A percentile compares a stretch with the other conserved stretches of the same genome.
Evolutionary conservation across 2,329 filamentous ascomycete genomes (phyloP).

Genomic region (Dothistroma pini): DNA sequence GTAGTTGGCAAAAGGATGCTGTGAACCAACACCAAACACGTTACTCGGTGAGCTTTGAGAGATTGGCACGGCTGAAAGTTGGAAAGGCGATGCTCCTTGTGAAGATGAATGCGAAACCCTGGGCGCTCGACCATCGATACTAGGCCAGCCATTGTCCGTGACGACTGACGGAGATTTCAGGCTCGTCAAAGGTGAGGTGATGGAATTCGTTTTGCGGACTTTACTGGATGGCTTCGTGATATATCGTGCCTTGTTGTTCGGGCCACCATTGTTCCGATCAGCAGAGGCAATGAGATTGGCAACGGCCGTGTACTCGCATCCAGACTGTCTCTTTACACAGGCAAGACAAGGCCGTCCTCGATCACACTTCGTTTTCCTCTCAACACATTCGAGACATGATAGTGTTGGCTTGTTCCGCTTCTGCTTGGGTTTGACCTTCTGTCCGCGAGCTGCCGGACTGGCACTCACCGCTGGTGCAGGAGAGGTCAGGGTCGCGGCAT

Average conservation of each 20-base stretch:
- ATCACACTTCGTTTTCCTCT: slow-evolving; percentile 79
- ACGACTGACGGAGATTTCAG: slow-evolving; percentile 23
- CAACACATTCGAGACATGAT: slow-evolving; percentile 75
- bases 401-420: slow-evolving; percentile 81
- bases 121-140: slow-evolving; percentile 24
- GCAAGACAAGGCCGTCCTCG: slow-evolving; percentile 59
- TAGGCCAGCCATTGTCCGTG: slow-evolving; percentile 30
- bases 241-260: slow-evolving; percentile 27
- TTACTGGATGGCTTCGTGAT: slow-evolving; percentile 36
- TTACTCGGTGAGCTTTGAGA: slow-evolving; percentile 68
- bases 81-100: slow-evolving; percentile 39
- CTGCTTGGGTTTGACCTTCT: slow-evolving; percentile 53
- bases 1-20: slow-evolving; percentile 78
- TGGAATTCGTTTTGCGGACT: slow-evolving; percentile 30
- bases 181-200: slow-evolving; percentile 19
- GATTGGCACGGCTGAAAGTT: slow-evolving; percentile 70
- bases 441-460: background rate
- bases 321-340: slow-evolving; percentile 72
- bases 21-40: slow-evolving; percentile 74
- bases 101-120: slow-evolving; percentile 18
- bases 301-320: slow-evolving; percentile 71
- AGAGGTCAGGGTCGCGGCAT: background rate
- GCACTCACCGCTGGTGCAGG: background rate
- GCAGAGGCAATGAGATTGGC: slow-evolving; percentile 63
- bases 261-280: slow-evolving; percentile 42